Conservation (phyloP, 2,329 filamentous ascomycete species). For the Fusarium ramigenum region DNA sequence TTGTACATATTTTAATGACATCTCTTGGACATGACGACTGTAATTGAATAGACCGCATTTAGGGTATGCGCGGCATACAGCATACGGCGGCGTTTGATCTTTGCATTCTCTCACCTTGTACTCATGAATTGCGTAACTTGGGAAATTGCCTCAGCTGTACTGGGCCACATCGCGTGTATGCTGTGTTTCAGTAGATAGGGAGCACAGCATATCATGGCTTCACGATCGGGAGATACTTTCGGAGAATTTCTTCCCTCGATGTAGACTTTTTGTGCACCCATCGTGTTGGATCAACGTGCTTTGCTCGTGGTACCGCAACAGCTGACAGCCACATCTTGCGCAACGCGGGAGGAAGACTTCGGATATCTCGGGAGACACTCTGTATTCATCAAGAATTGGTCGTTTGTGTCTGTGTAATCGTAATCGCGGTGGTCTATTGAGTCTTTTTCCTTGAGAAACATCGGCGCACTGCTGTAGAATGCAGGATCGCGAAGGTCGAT, state of each 20-base stretch:
- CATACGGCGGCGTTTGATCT: conserved; percentile 33
- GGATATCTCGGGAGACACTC: background rate
- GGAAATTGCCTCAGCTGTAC: background rate
- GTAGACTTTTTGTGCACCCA: background rate
- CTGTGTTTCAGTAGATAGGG: background rate
- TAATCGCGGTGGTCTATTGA: background rate
- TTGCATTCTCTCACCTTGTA: background rate
- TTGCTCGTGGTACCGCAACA: background rate
- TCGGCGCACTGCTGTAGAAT: background rate
- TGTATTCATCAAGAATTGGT: background rate
- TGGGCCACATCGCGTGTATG: background rate
- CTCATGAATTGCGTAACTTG: background rate
- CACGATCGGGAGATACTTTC: background rate
- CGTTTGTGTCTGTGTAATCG: background rate
- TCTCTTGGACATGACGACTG: conserved; percentile 18
- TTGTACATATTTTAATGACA: conserved; percentile 28
- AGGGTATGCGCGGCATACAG: background rate
- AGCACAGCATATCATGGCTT: background rate
- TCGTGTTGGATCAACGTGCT: background rate
- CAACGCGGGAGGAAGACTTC: background rate
- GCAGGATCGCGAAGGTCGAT: background rate
- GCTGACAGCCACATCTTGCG: background rate
- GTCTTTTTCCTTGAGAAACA: background rate
- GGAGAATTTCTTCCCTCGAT: background rate
- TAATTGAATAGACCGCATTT: conserved; percentile 28